Evolutionary conservation across 73 alveolate genomes (phyloP).

Genomic region (Stentor coeruleus): DNA sequence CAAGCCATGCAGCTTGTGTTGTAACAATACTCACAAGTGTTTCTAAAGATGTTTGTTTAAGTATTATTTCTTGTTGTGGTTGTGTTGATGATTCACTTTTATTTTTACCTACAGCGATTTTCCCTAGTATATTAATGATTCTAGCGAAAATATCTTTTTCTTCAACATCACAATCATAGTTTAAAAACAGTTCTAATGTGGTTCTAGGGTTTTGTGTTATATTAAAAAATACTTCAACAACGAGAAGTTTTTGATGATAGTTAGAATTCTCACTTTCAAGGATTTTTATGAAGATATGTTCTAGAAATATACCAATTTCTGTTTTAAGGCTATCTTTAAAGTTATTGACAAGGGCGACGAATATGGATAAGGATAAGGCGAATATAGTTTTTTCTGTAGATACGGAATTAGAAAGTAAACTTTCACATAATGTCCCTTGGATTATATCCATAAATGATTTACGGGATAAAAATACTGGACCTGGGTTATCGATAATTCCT

Average conservation of each 20-base stretch:
- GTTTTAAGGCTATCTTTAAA: constrained; percentile 74
- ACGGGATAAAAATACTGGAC: constrained; percentile 58
- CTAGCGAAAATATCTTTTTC: constrained; percentile 70
- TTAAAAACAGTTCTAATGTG: constrained; percentile 80
- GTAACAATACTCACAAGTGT: constrained; percentile 41
- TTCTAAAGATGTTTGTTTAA: constrained; percentile 51
- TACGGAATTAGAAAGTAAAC: constrained; percentile 69
- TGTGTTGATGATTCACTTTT: constrained; percentile 48
- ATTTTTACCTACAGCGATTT: constrained; percentile 71
- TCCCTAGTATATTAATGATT: constrained; percentile 67
- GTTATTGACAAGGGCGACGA: constrained; percentile 67
- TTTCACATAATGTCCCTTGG: constrained; percentile 77
- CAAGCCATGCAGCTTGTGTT: constrained; percentile 24
- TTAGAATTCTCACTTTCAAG: constrained; percentile 72
- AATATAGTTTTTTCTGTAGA: constrained; percentile 73
- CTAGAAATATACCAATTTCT: constrained; percentile 70
- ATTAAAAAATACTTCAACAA: constrained; percentile 66
- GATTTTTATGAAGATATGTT: constrained; percentile 74
- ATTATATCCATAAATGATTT: constrained; percentile 72
- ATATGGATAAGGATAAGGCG: constrained; percentile 67
- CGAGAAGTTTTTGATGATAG: constrained; percentile 64
- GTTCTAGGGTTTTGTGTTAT: constrained; percentile 59
- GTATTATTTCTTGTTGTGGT: constrained; percentile 50
- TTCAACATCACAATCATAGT: constrained; percentile 89
- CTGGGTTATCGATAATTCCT: constrained; percentile 76